Evolutionary conservation across 805 yeast species (phyloP).

Genomic region (Naumovozyma baii): DNA sequence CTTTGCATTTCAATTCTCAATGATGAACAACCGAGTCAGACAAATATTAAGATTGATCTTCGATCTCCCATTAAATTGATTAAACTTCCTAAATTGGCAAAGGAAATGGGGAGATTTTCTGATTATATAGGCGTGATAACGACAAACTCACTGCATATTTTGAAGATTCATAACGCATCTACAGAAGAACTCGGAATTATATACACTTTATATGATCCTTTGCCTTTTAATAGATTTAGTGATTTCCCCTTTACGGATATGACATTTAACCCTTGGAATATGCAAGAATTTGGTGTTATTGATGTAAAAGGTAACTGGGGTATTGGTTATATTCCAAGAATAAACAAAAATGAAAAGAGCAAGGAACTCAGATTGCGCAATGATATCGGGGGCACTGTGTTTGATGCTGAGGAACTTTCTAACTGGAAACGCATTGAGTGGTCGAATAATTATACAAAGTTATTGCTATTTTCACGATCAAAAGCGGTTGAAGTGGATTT

Average conservation of each 20-base stretch:
- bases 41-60: slow-evolving; percentile 16
- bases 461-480: slow-evolving; percentile 37
- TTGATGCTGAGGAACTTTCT: slow-evolving; percentile 45
- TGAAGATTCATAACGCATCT: slow-evolving; percentile 22
- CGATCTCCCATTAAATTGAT: slow-evolving; percentile 36
- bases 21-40: not conserved
- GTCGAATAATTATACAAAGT: slow-evolving; percentile 28
- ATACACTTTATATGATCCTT: slow-evolving; percentile 17
- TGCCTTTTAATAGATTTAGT: slow-evolving; percentile 19
- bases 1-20: not conserved
- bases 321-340: slow-evolving; percentile 28
- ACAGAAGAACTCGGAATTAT: slow-evolving; percentile 6
- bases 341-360: slow-evolving; percentile 4
- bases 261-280: slow-evolving; percentile 36
- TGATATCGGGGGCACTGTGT: slow-evolving; percentile 21
- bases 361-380: slow-evolving; percentile 8
- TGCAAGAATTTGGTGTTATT: slow-evolving; percentile 33
- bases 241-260: slow-evolving; percentile 38
- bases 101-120: slow-evolving; percentile 17
- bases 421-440: slow-evolving; percentile 45
- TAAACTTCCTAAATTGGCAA: slow-evolving; percentile 23
- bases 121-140: slow-evolving; percentile 34
- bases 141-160: slow-evolving; percentile 25
- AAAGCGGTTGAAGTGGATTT: slow-evolving; percentile 31
- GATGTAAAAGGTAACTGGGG: slow-evolving; percentile 49